Evolutionary conservation across 805 yeast genomes (phyloP).

Genomic region (Candida orba): DNA sequence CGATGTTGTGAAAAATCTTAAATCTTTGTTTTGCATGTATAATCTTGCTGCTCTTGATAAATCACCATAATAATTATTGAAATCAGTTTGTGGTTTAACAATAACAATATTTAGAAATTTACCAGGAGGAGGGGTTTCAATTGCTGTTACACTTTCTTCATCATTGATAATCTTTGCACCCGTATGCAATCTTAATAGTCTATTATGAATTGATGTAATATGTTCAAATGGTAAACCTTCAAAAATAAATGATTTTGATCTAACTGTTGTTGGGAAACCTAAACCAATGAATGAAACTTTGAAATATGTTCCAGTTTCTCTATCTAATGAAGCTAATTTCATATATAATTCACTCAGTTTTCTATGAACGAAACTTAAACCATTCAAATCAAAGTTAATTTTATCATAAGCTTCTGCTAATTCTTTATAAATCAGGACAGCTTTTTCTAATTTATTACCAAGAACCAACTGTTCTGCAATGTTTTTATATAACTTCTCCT

Average conservation of each 20-base stretch:
- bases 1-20: slow-evolving; percentile 61
- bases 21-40: slow-evolving; percentile 67
- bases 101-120: slow-evolving; percentile 64
- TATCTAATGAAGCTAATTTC: slow-evolving; percentile 59
- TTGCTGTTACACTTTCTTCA: slow-evolving; percentile 45
- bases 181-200: slow-evolving; percentile 68
- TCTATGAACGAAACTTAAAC: slow-evolving; percentile 64
- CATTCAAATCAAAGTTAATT: slow-evolving; percentile 66
- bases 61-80: slow-evolving; percentile 31
- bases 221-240: slow-evolving; percentile 88
- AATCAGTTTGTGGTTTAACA: slow-evolving; percentile 61
- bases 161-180: slow-evolving; percentile 67
- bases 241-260: slow-evolving; percentile 72
- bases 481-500: slow-evolving; percentile 60
- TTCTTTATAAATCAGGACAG: slow-evolving; percentile 71
- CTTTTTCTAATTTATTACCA: slow-evolving; percentile 74
- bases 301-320: slow-evolving; percentile 71
- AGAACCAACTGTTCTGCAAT: slow-evolving; percentile 63
- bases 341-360: slow-evolving; percentile 62
- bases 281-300: slow-evolving; percentile 74
- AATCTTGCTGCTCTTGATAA: slow-evolving; percentile 53
- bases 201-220: slow-evolving; percentile 71
- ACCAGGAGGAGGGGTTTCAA: slow-evolving; percentile 53
- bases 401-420: slow-evolving; percentile 67
- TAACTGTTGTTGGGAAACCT: slow-evolving; percentile 73